phyloP scores from a whole-genome alignment of 257 asterid genomes.

The Lithospermum erythrorhizon region DNA sequence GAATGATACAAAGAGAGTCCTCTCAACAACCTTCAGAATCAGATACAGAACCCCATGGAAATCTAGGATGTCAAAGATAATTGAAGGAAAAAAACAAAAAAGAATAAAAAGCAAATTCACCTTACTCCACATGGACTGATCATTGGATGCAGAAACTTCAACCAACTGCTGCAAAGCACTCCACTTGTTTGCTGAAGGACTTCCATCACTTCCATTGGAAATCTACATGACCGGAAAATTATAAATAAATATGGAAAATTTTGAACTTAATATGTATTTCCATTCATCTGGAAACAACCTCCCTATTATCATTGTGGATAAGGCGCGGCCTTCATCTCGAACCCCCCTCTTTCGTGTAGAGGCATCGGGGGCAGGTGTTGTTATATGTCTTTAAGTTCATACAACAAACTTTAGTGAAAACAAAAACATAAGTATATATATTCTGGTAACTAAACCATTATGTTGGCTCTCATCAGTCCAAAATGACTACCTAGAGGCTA shows the following conservation, averaged over 20 bases:
- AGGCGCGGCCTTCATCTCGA: no score
- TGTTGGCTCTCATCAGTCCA: background rate
- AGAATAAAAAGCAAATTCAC: slow-evolving; percentile 21
- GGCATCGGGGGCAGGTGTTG: no score
- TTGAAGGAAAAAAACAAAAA: background rate
- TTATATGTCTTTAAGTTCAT: no score
- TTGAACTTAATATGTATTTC: background rate
- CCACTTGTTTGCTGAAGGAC: slow-evolving; percentile 46
- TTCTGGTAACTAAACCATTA: background rate
- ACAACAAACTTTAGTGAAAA: background rate
- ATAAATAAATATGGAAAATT: background rate
- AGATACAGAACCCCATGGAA: background rate
- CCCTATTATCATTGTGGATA: no score
- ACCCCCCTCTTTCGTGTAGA: no score
- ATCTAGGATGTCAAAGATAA: background rate
- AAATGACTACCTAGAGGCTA: background rate
- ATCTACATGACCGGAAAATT: slow-evolving; percentile 35
- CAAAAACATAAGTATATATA: background rate
- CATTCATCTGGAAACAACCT: no score
- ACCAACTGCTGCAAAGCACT: slow-evolving; percentile 82
- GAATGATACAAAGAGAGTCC: background rate
- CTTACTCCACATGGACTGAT: slow-evolving; percentile 82
- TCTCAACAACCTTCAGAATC: background rate
- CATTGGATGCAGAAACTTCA: slow-evolving; percentile 59
- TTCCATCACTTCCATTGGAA: slow-evolving; percentile 67